Conservation (phyloP, 805 yeast genomes). For the Myxozyma melibiosi region DNA sequence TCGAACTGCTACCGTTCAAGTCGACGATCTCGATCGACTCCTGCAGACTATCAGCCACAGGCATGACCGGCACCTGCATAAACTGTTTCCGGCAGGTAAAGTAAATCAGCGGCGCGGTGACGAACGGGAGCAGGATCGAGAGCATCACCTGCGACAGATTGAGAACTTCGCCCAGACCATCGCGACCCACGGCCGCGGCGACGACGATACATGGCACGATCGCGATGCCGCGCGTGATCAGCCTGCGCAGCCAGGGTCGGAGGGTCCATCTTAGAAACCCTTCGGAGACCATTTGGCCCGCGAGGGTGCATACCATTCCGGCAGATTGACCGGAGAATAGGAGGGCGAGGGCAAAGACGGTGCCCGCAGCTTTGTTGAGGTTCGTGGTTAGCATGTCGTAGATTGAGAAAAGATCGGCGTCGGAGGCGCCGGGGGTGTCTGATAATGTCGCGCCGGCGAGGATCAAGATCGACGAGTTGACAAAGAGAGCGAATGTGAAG, state of each 20-base stretch:
- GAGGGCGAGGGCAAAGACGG: slow-evolving; percentile 80
- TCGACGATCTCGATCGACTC: slow-evolving; percentile 6
- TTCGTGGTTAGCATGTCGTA: slow-evolving; percentile 61
- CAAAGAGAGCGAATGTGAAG: slow-evolving; percentile 80
- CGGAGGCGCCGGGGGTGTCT: slow-evolving; percentile 60
- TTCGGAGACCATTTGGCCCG: slow-evolving; percentile 86
- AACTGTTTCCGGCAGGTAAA: slow-evolving; percentile 70
- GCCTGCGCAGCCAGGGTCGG: slow-evolving; percentile 76
- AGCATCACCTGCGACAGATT: slow-evolving; percentile 86
- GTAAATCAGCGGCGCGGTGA: slow-evolving; percentile 81
- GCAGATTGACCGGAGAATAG: slow-evolving; percentile 87
- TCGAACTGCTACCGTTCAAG: too few species aligned
- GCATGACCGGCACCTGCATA: slow-evolving; percentile 50
- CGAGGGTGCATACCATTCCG: slow-evolving; percentile 89
- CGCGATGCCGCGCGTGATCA: slow-evolving; percentile 75
- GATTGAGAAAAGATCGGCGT: slow-evolving; percentile 81
- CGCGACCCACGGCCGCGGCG: slow-evolving; percentile 69
- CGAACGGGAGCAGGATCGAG: slow-evolving; percentile 78
- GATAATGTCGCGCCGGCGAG: slow-evolving; percentile 82
- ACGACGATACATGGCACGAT: slow-evolving; percentile 81
- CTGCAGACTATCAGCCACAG: slow-evolving; percentile 13
- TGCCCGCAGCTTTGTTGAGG: slow-evolving; percentile 77
- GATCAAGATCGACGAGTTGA: slow-evolving; percentile 78
- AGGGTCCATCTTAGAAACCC: slow-evolving; percentile 84
- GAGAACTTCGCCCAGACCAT: slow-evolving; percentile 69